These are phyloP conservation scores for Ophiognomonia clavigignenti-juglandacearum DNA, from an alignment of 2,329 filamentous ascomycete species.

Conservation along the genomic window DNA sequence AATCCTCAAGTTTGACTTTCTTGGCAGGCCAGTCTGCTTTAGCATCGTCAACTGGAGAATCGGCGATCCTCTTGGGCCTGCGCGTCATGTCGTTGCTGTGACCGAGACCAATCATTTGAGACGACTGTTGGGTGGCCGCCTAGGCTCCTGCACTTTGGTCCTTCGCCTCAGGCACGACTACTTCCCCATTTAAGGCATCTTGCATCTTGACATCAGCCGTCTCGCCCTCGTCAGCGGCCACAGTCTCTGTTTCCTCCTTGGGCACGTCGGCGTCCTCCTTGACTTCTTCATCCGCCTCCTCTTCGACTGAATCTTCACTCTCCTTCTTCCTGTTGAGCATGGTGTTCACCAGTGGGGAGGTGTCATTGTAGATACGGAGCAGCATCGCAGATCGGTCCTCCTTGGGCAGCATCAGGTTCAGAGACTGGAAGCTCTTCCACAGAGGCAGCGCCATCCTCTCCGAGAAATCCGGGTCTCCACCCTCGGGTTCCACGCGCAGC, in stretches of 20 bases:
- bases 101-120: too few relatives aligned
- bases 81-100: too few relatives aligned
- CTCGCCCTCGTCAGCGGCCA: not conserved
- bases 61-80: too few relatives aligned
- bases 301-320: too few relatives aligned
- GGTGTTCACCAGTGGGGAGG: conserved; percentile 74
- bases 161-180: conserved; percentile 6
- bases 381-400: conserved; percentile 93
- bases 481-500: conserved; percentile 73
- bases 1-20: too few relatives aligned
- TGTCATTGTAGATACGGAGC: conserved; percentile 85
- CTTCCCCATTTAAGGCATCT: not conserved
- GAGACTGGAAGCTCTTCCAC: conserved; percentile 86
- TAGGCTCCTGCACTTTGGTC: not conserved
- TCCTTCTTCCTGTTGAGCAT: conserved; percentile 43
- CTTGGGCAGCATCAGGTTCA: conserved; percentile 98
- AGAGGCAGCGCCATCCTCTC: conserved; percentile 87
- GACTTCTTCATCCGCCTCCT: conserved; percentile 6
- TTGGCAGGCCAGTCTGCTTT: too few relatives aligned
- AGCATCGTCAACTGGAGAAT: too few relatives aligned
- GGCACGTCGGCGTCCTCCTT: conserved; percentile 29
- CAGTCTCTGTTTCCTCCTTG: conserved; percentile 17
- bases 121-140: not conserved
- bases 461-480: conserved; percentile 50
- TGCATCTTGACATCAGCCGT: not conserved